A percentile compares a stretch with the other conserved stretches of the same genome.
These are phyloP conservation scores for Elaeis oleifera DNA, from an alignment of 202 grass and related monocot species.

Conservation along the genomic window DNA sequence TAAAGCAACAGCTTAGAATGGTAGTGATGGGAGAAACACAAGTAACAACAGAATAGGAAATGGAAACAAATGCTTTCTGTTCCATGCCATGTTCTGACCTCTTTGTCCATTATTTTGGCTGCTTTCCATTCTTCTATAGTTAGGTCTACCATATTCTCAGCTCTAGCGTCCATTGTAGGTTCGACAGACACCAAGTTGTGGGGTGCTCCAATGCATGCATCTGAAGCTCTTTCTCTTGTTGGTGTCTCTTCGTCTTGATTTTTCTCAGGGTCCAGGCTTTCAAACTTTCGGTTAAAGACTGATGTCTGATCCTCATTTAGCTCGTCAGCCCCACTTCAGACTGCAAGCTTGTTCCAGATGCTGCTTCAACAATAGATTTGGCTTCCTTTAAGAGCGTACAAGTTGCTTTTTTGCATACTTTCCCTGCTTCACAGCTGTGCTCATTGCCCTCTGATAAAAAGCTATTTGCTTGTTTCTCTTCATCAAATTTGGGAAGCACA, in stretches of 20 bases:
- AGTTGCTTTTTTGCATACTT: too few species aligned
- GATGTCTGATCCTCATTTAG: slow-evolving; percentile 18
- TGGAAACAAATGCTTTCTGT: neutral
- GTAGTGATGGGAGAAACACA: slow-evolving; percentile 3
- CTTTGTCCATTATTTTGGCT: slow-evolving; percentile 15
- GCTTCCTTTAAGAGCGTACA: too few species aligned
- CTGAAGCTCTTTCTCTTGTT: neutral
- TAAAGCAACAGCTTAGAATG: slow-evolving; percentile 11
- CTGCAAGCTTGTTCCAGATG: slow-evolving; percentile 4
- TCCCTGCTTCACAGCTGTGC: too few species aligned
- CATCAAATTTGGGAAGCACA: slow-evolving; percentile 3
- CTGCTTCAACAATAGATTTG: too few species aligned
- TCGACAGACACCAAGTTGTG: slow-evolving; percentile 21
- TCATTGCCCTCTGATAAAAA: neutral
- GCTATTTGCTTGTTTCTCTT: slow-evolving; percentile 7
- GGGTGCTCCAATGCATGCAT: slow-evolving; percentile 13
- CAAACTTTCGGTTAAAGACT: neutral
- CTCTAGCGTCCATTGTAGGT: slow-evolving; percentile 5
- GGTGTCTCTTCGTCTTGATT: neutral
- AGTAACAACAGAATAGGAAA: slow-evolving; percentile 5
- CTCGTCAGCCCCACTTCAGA: slow-evolving; percentile 22
- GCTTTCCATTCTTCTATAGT: neutral
- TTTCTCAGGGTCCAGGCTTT: slow-evolving; percentile 10
- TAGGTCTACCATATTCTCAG: too few species aligned
- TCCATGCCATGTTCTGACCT: slow-evolving; percentile 21